Evolutionary conservation across 371 early-diverging fungal species (phyloP), one percentile per base, ranked within the genome.

Genomic region (Cokeromyces recurvatus): DNA sequence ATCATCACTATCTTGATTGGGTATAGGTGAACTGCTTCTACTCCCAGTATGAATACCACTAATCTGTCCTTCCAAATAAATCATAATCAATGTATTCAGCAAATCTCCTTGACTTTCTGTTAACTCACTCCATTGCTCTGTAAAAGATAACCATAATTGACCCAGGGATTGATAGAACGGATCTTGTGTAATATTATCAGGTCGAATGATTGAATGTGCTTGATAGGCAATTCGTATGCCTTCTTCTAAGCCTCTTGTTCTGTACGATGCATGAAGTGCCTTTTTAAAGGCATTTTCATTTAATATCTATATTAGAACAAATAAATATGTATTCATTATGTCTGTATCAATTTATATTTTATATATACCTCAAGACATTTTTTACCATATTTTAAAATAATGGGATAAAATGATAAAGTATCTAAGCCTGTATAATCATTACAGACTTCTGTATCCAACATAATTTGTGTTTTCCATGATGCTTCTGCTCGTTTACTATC

Each of bases 201-300:
- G 67, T 6, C 61, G 67, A 16, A 71, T 55, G 4, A 74, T 51
- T 1, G 47, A 46, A 29, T 66, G 75, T 10, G 71, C 71, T 21
- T 59, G 48, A 8, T 67, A 50, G 0, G 66, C 69, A 22, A 71
- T 43, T 7, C 49, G 52, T 8, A 69, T 43, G 6, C 62, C 76
- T 15, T 71, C 71, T 38, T 71, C 55, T 32, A 75, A 36, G 5
- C 70, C 76, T 15, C 65, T 44, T 2, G 55, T 62, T 23, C 72
- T 35, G 35, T 71, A 65, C 0, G 67, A 58, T 9, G 46, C 37
- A n/a, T 66, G 50, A 9, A 21, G 38, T 4, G 68, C 71, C 44
- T 65, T 75, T 1, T 23, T 38, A 31, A 53, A 67, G 1, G 63
- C 70, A 14, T 38, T 31, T 10, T 49, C 21, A 38, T 65, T 63